Conservation (phyloP, 2,329 filamentous ascomycete genomes). For the Aspergillus ruber region DNA sequence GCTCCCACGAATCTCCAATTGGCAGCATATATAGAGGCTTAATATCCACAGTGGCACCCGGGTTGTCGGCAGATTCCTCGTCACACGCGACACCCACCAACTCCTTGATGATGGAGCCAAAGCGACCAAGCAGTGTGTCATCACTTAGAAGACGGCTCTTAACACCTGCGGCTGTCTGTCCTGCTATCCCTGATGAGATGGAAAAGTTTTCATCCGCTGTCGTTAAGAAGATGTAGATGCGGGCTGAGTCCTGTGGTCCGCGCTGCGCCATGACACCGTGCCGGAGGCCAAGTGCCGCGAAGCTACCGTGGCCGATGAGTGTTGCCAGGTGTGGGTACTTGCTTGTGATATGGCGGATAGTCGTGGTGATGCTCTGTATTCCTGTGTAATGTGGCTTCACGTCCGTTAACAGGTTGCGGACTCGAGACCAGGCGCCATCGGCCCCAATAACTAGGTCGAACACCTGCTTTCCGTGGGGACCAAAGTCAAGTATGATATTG, state of each 20-base stretch:
- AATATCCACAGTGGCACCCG: slow-evolving; percentile 1
- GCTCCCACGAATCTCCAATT: slow-evolving; percentile 11
- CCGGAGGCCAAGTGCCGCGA: slow-evolving; percentile 18
- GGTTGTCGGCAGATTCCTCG: slow-evolving; percentile 10
- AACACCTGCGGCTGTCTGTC: slow-evolving; percentile 7
- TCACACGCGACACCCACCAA: slow-evolving; percentile 15
- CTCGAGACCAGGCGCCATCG: slow-evolving; percentile 23
- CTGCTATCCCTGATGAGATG: slow-evolving; percentile 4
- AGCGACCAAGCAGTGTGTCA: slow-evolving; percentile 9
- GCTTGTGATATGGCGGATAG: slow-evolving; percentile 13
- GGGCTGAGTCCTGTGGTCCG: slow-evolving; percentile 14
- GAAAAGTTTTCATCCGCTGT: slow-evolving; percentile 15
- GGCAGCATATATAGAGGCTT: slow-evolving; percentile 20
- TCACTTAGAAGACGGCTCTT: slow-evolving; percentile 14
- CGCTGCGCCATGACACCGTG: slow-evolving; percentile 23
- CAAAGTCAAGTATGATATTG: slow-evolving; percentile 10
- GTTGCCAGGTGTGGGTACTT: slow-evolving; percentile 17
- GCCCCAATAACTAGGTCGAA: slow-evolving; percentile 22
- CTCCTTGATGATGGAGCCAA: slow-evolving; percentile 13
- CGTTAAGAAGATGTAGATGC: slow-evolving; percentile 19
- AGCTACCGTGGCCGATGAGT: slow-evolving; percentile 19
- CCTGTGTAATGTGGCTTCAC: slow-evolving; percentile 16
- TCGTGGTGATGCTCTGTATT: slow-evolving; percentile 8
- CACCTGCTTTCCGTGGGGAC: slow-evolving; percentile 1
- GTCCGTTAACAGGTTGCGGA: slow-evolving; percentile 16